Evolutionary conservation across 1,284 basidiomycete species (phyloP).

Genomic region (Veloboletus limbatus): DNA sequence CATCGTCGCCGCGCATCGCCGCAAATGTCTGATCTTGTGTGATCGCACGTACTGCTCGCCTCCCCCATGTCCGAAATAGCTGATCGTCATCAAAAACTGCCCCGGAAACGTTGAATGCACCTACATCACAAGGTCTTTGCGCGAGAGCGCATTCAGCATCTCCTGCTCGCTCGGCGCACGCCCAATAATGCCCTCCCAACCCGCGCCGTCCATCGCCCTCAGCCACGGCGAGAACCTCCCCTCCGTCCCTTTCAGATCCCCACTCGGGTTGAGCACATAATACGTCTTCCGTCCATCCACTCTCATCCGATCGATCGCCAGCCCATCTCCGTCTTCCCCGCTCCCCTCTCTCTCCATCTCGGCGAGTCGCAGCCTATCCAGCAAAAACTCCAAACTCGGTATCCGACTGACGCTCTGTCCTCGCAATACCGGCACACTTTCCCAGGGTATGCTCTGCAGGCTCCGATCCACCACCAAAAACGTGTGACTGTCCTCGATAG

Average conservation of each 20-base stretch:
- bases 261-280: slow-evolving; percentile 91
- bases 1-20: slow-evolving; percentile 89
- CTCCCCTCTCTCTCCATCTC: slow-evolving; percentile 39
- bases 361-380: slow-evolving; percentile 74
- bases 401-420: slow-evolving; percentile 88
- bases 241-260: slow-evolving; percentile 86
- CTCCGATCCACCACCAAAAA: slow-evolving; percentile 93
- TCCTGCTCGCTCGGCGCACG: slow-evolving; percentile 79
- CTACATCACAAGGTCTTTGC: slow-evolving; percentile 82
- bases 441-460: slow-evolving; percentile 91
- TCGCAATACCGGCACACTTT: slow-evolving; percentile 85
- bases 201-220: slow-evolving; percentile 59
- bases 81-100: too few species aligned
- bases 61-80: slow-evolving; percentile 97
- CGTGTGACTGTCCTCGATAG: slow-evolving; percentile 60
- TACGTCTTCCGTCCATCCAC: slow-evolving; percentile 72
- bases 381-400: slow-evolving; percentile 84
- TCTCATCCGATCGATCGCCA: slow-evolving; percentile 43
- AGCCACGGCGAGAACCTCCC: slow-evolving; percentile 80
- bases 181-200: slow-evolving; percentile 86
- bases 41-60: slow-evolving; percentile 93
- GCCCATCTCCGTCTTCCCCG: slow-evolving; percentile 12
- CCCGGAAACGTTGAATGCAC: slow-evolving; percentile 37
- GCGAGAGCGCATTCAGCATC: slow-evolving; percentile 65
- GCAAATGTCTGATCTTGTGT: slow-evolving; percentile 77